Conservation (phyloP, 176 grass and related monocot species). For the Musa acuminata region DNA sequence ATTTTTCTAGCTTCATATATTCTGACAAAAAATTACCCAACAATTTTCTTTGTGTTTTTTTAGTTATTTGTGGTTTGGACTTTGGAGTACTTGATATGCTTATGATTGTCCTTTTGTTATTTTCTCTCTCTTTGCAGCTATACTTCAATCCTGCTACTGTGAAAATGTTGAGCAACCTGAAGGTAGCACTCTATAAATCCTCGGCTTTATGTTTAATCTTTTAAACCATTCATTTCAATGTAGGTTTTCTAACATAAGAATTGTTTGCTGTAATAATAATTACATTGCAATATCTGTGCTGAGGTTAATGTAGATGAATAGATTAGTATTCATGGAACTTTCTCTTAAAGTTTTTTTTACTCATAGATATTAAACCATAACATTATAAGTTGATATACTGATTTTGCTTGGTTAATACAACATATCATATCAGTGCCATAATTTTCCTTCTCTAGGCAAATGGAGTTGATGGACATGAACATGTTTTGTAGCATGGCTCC, state of each 20-base stretch:
- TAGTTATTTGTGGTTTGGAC: too few relatives aligned
- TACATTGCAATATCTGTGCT: too few relatives aligned
- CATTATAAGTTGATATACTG: neutral
- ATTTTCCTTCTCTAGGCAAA: too few relatives aligned
- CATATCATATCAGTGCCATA: neutral
- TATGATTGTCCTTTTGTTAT: neutral
- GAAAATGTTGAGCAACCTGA: constrained; percentile 18
- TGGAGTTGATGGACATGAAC: too few relatives aligned
- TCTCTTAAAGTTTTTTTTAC: too few relatives aligned
- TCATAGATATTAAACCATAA: too few relatives aligned
- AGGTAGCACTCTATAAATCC: neutral
- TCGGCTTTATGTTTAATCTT: neutral
- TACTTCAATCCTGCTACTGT: constrained; percentile 18
- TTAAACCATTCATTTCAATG: neutral
- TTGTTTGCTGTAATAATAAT: neutral
- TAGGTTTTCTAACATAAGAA: neutral
- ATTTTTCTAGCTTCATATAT: neutral
- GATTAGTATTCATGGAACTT: too few relatives aligned
- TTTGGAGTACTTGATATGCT: neutral
- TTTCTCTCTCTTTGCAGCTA: constrained; percentile 7
- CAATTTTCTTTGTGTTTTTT: neutral
- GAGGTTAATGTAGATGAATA: too few relatives aligned
- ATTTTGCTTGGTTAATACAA: neutral
- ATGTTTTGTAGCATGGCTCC: too few relatives aligned
- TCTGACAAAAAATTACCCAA: neutral